Evolutionary conservation across 495 filamentous ascomycete genomes (phyloP), one percentile per base, ranked within the genome.

Genomic region (Acidiella bohemica): DNA sequence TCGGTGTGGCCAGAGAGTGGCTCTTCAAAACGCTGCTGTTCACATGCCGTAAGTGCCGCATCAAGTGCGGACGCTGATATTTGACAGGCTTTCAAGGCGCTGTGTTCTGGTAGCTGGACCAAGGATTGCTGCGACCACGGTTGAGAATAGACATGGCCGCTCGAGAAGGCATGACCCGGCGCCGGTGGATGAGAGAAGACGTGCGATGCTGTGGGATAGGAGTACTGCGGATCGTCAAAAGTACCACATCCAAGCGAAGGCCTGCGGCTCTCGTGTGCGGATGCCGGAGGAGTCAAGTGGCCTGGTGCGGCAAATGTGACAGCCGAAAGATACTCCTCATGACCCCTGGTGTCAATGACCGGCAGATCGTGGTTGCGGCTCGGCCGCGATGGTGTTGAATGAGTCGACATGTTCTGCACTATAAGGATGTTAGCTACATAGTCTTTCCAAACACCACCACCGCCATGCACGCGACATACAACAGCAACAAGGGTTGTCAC

Each of bases 251-350:
- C 22, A 13, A 42, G 22, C 23, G 46, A 49, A 5, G 17, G 21
- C n/a, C 46, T 28, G 6, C 46, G 46, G 21, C 46, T 49, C 21
- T 49, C 46, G 23, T 39, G 40, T 12, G 46, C 46, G 7, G 46
- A 49, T 23, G 39, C 40, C 18, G 46, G 46, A 5, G 46, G 46
- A 14, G 46, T 49, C 12, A 32, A 32, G 13, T 33, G 44, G 2
- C 46, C 41, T 13, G n/a, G n/a, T n/a, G n/a, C n/a, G n/a, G 25
- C 33, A 25, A 18, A 27, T 2, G 25, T 28, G 1, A 32, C 10
- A 4, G 44, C 37, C 4, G 36, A 16, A 5, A 18, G 12, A 8
- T 42, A 17, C 12, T 33, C 22, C 16, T 17, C 22, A 11, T 32
- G 10, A 2, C 7, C 1, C 16, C 31, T 44, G 0, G 46, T 49